phyloP scores from a whole-genome alignment of 2,329 filamentous ascomycete species.

The Ceratocystiopsis brevicomis region DNA sequence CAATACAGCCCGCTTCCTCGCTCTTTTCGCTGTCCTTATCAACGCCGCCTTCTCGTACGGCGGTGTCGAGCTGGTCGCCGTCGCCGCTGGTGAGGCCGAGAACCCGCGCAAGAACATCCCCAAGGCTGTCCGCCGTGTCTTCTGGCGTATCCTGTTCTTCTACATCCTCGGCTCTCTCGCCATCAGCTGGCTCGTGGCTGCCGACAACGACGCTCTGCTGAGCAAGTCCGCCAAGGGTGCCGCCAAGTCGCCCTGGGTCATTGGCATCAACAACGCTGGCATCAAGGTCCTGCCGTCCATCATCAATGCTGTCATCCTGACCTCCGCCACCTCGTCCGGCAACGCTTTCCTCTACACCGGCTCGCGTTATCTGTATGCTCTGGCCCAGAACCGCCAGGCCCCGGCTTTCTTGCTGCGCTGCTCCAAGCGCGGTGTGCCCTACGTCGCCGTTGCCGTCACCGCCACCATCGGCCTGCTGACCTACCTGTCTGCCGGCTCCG shows the following conservation, averaged over 20 bases:
- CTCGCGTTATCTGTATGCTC: constrained; percentile 39
- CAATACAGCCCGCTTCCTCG: constrained; percentile 18
- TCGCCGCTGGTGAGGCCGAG: constrained; percentile 48
- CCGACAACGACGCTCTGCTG: constrained; percentile 36
- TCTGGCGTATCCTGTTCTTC: constrained; percentile 43
- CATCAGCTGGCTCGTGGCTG: constrained; percentile 44
- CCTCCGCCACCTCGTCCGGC: constrained; percentile 36
- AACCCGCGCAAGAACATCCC: constrained; percentile 44
- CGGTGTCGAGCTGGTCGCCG: constrained; percentile 37
- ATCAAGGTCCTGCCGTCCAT: constrained; percentile 44
- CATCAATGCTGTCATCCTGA: constrained; percentile 43
- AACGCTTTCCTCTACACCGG: constrained; percentile 42
- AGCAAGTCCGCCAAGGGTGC: constrained; percentile 30
- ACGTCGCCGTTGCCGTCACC: constrained; percentile 20
- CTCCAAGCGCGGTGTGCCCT: constrained; percentile 31
- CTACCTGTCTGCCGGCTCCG: constrained; percentile 48
- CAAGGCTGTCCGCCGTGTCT: constrained; percentile 41
- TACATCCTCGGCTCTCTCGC: constrained; percentile 43
- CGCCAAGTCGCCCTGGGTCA: constrained; percentile 41
- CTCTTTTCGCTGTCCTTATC: constrained; percentile 9
- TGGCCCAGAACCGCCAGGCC: constrained; percentile 40
- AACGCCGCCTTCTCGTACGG: constrained; percentile 21
- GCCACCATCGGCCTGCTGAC: constrained; percentile 44
- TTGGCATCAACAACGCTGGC: constrained; percentile 46
- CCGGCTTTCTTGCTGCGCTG: constrained; percentile 38